phyloP scores from a whole-genome alignment of 139 green algal genomes.

The Chlorella sorokiniana region DNA sequence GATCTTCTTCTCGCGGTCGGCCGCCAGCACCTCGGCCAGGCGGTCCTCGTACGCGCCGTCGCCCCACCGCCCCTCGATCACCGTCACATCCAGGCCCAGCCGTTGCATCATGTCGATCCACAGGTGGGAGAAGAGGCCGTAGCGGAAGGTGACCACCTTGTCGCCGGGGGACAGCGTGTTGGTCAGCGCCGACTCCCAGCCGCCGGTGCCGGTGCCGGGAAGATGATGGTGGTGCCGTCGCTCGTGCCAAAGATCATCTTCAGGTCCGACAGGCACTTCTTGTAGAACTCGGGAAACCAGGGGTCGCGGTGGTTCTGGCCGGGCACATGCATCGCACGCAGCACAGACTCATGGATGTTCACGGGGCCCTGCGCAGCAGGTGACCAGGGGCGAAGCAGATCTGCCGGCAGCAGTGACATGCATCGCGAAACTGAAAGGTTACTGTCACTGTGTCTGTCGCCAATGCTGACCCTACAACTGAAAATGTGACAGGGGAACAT shows the following conservation, averaged over 20 bases:
- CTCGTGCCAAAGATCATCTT: conserved; percentile 88
- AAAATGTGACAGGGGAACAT: no score
- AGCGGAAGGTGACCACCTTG: conserved; percentile 63
- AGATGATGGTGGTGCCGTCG: conserved; percentile 91
- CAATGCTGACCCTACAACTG: no score
- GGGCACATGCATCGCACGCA: conserved; percentile 86
- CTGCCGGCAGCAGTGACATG: neutral
- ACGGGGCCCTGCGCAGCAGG: conserved; percentile 79
- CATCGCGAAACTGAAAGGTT: no score
- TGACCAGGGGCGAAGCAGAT: neutral
- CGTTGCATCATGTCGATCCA: conserved; percentile 98
- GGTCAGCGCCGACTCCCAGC: conserved; percentile 91
- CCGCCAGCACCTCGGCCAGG: conserved; percentile 65
- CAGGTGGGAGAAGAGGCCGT: conserved; percentile 94
- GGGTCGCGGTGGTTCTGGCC: conserved; percentile 93
- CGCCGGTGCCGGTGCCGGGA: conserved; percentile 79
- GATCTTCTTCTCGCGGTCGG: conserved; percentile 87
- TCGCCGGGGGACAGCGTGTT: conserved; percentile 97
- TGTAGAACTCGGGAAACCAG: conserved; percentile 90
- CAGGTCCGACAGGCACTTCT: conserved; percentile 78
- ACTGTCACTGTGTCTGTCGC: no score
- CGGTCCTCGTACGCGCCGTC: conserved; percentile 35
- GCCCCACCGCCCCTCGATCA: conserved; percentile 91
- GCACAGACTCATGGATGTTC: conserved; percentile 94
- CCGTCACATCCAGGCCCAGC: conserved; percentile 90